phyloP scores from a whole-genome alignment of 768 basidiomycete genomes.

The Cubamyces lactineus region DNA sequence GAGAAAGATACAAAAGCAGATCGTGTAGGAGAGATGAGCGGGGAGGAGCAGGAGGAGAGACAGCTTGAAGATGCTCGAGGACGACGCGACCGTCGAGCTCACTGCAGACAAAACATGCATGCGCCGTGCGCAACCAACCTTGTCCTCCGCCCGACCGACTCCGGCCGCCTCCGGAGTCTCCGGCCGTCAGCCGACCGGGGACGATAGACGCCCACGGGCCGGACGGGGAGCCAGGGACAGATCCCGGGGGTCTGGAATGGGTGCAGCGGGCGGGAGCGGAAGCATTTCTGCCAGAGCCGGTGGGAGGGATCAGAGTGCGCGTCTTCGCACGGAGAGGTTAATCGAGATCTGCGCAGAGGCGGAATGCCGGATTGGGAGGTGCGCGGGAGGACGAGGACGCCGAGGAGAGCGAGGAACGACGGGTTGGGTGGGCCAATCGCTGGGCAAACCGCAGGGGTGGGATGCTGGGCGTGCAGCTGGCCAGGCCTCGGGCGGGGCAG shows the following conservation, averaged over 20 bases:
- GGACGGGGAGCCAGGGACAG: not conserved
- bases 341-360: not conserved
- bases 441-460: no score
- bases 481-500: not conserved
- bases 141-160: slow-evolving; percentile 2
- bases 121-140: slow-evolving; percentile 6
- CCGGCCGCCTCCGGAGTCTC: slow-evolving; percentile 9
- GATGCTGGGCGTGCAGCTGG: no score
- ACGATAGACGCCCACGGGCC: not conserved
- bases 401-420: no score
- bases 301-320: not conserved
- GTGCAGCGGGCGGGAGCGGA: no score
- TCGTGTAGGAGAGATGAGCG: not conserved
- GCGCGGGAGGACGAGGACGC: no score
- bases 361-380: not conserved
- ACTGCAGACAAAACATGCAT: slow-evolving; percentile 15
- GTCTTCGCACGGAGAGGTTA: not conserved
- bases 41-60: not conserved
- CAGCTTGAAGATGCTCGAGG: slow-evolving; percentile 3
- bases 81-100: slow-evolving; percentile 18
- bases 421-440: not conserved
- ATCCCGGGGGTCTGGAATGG: not conserved
- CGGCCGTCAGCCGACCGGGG: slow-evolving; percentile 1
- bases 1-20: not conserved
- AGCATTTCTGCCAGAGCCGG: not conserved